These are phyloP conservation scores for carrot (Daucus carota) DNA, from an alignment of 129 eudicot species.

Conservation along the genomic window DNA sequence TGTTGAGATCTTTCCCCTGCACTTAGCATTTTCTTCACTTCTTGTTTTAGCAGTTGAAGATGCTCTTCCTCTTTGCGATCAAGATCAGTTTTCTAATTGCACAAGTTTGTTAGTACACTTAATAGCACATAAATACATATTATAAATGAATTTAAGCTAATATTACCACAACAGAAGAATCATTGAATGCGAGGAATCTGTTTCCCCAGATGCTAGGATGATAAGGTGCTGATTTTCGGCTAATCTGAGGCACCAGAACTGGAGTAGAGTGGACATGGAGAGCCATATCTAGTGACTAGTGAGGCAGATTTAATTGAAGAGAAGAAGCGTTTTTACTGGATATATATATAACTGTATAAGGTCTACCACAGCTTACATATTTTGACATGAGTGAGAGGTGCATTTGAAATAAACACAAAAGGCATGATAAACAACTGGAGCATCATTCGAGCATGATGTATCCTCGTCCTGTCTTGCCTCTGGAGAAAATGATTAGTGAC, in stretches of 20 bases:
- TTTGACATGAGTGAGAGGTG: no score
- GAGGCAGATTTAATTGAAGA: not conserved
- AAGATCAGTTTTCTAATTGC: no score
- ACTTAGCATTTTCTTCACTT: conserved; percentile 1
- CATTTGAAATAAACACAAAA: no score
- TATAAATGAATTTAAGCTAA: not conserved
- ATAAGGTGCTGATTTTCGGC: not conserved
- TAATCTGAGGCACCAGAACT: not conserved
- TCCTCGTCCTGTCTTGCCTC: no score
- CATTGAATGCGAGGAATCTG: not conserved
- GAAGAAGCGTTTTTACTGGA: not conserved
- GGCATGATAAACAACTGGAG: no score
- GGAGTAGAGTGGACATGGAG: not conserved
- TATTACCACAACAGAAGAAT: not conserved
- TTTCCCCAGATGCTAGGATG: no score
- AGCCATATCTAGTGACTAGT: not conserved
- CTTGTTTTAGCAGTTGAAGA: not conserved
- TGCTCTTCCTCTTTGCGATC: no score
- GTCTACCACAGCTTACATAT: no score
- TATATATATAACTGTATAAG: no score
- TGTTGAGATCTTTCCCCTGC: no score
- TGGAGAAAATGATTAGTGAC: no score
- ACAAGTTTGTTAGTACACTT: not conserved
- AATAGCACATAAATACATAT: not conserved
- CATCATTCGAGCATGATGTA: no score